A percentile compares a stretch with the other conserved stretches of the same genome.
phyloP scores from a whole-genome alignment of 2,329 filamentous ascomycete genomes.

The Clonostachys rosea region DNA sequence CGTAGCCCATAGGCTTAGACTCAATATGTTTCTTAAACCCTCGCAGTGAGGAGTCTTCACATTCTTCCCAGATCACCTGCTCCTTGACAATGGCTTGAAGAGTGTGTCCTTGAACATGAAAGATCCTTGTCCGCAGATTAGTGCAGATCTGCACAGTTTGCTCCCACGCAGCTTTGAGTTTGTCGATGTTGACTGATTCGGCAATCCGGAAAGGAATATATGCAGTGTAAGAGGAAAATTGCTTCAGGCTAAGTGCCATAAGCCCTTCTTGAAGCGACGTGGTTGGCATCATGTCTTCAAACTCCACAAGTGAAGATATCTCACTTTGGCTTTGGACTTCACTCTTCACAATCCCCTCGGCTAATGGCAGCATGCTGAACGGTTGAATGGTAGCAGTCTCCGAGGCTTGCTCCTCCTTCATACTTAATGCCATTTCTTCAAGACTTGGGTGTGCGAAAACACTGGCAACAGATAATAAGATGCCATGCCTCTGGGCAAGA shows the following conservation, averaged over 20 bases:
- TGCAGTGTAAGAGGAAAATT: conserved; percentile 22
- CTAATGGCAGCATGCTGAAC: not conserved
- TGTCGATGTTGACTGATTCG: conserved; percentile 7
- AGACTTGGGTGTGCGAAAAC: conserved; percentile 1
- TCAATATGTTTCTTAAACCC: not conserved
- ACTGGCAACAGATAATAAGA: not conserved
- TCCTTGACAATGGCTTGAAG: conserved; percentile 6
- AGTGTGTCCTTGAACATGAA: conserved; percentile 3
- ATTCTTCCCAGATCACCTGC: conserved; percentile 1
- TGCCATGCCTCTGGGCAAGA: not conserved
- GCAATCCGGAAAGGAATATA: conserved; percentile 13
- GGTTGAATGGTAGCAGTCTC: not conserved
- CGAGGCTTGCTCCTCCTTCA: not conserved
- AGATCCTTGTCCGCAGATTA: conserved; percentile 5
- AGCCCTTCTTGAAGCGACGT: conserved; percentile 29
- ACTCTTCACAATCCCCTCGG: not conserved
- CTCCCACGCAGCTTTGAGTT: conserved; percentile 6
- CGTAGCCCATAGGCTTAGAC: conserved; percentile 4
- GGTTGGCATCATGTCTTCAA: conserved; percentile 26
- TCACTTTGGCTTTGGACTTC: conserved; percentile 1
- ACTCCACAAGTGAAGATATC: conserved; percentile 1
- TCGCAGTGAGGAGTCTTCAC: not conserved
- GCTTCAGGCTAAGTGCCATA: conserved; percentile 20
- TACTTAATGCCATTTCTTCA: not conserved
- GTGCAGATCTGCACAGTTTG: not conserved